Base-by-base conservation (phyloP, 1,139 yeast genomes). In the Suhomyces kunorum region DNA sequence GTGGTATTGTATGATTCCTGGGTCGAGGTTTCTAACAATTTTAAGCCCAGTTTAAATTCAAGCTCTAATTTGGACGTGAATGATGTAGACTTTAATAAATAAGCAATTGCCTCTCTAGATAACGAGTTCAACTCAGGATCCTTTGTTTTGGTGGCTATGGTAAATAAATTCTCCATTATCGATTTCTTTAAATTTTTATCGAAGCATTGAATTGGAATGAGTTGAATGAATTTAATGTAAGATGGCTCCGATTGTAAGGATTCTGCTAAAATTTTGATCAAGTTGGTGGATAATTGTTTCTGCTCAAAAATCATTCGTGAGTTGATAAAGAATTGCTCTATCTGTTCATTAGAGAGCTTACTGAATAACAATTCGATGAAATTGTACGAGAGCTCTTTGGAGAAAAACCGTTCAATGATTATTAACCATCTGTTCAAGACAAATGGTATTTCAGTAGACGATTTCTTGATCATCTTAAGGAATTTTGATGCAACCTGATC, bases 391-490 rank as follows among this genome's bases (percentile, higher is more conserved):
- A 51, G 36, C 20, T 53, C 51, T 26, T 53, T 45, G 2, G 58
- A 36, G 49, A 74, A 67, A 37, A 57, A 49, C 3, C 46, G 36
- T 38, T 79, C 72, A 4, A 82, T 46, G 0, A 81, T 42, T 0
- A 81, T 71, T 22, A 71, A 52, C 87, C 87, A 83, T 54, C 87
- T 76, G n/a, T 54, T 49, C 39, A 80, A 66, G 0, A 73, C 44
- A 4, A 56, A 46, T 2, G 47, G 36, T 4, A 72, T 38, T 12
- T 66, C 44, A 0, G 40, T 34, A 0, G 42, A 12, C 3, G 28
- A 2, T 4, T 14, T 5, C 22, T 34, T 32, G 3, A 64, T 44
- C 34, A 54, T 61, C 3, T 53, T 39, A 16, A 32, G 19, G 22
- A 38, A 38, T 6, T 23, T 28, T 18, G 23, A n/a, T 5, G 27